Evolutionary conservation across 345 rosid species (phyloP).

Genomic region (Melaleuca alternifolia): DNA sequence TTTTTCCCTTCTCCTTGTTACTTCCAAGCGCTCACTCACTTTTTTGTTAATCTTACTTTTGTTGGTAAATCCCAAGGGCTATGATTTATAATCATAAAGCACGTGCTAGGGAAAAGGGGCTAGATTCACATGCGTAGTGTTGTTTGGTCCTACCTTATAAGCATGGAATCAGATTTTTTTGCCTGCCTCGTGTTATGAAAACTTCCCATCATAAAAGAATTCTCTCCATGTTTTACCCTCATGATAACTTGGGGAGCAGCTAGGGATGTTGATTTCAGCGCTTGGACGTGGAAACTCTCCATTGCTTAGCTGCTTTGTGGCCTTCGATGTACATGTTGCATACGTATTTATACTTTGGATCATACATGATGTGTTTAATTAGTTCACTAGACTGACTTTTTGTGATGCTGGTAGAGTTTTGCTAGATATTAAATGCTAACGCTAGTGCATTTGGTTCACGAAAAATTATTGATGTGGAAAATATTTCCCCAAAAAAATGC

Average conservation of each 20-base stretch:
- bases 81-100: neutral
- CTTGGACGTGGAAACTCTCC: neutral
- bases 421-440: neutral
- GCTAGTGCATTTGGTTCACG: rapidly evolving
- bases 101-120: neutral
- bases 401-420: neutral
- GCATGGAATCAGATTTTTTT: neutral
- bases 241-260: neutral
- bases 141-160: neutral
- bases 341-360: neutral
- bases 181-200: neutral
- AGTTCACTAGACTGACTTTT: neutral
- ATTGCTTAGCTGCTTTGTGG: neutral
- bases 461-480: neutral
- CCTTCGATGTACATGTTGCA: neutral
- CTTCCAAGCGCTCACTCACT: neutral
- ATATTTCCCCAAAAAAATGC: neutral
- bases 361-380: neutral
- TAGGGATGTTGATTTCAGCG: neutral
- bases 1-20: neutral
- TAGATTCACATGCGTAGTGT: neutral
- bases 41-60: neutral
- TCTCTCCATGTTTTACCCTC: neutral
- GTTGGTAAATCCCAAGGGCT: neutral
- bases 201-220: neutral